These are phyloP conservation scores for Coix lacrymajobi DNA, from an alignment of 176 grass and related monocot genomes.

Conservation along the genomic window DNA sequence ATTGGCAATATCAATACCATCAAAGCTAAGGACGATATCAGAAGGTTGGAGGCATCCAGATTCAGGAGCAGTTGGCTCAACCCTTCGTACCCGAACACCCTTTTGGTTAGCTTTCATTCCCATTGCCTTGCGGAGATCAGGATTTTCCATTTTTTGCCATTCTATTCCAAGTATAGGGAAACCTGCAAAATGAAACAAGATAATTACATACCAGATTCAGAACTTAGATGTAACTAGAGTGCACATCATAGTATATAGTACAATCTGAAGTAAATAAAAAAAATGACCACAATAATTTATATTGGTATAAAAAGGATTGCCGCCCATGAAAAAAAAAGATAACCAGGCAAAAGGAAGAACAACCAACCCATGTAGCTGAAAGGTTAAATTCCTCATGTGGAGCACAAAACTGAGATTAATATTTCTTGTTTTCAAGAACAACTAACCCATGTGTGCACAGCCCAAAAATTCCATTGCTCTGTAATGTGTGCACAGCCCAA, in stretches of 20 bases:
- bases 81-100: conserved; percentile 82
- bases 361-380: neutral
- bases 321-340: conserved; percentile 13
- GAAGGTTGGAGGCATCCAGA: conserved; percentile 71
- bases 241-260: neutral
- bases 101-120: conserved; percentile 89
- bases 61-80: conserved; percentile 91
- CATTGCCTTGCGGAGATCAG: conserved; percentile 92
- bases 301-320: neutral
- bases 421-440: too few species aligned
- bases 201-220: neutral
- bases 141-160: conserved; percentile 99
- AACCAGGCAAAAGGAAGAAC: neutral
- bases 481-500: neutral
- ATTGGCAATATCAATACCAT: conserved; percentile 92
- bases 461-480: neutral
- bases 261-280: neutral
- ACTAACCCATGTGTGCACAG: neutral
- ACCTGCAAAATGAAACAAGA: conserved; percentile 38
- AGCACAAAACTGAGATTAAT: neutral
- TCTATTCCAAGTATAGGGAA: conserved; percentile 90
- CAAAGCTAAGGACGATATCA: conserved; percentile 91
- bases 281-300: neutral
- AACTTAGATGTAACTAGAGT: neutral
- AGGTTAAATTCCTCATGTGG: neutral